Conservation (phyloP, 257 asterid genomes). For the Scutellaria minor region DNA sequence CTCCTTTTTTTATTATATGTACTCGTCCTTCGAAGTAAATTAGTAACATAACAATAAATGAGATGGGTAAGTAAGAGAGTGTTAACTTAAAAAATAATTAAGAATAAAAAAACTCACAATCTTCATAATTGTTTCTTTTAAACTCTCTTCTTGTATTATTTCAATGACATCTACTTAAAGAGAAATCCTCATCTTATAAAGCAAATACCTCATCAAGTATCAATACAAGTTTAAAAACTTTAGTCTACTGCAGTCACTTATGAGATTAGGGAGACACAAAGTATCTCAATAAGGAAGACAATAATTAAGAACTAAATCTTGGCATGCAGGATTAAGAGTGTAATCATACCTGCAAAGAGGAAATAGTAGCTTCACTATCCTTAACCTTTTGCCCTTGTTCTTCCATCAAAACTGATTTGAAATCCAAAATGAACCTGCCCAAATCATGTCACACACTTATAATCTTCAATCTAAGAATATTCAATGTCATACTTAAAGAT, state of each 20-base stretch:
- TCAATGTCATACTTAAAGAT: constrained; percentile 8
- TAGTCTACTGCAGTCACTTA: neutral
- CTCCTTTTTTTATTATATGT: too few species aligned
- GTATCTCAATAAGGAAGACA: neutral
- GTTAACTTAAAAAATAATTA: too few species aligned
- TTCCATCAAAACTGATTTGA: constrained; percentile 76
- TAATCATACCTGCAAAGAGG: constrained; percentile 70
- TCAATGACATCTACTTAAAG: neutral
- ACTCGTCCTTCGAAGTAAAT: too few species aligned
- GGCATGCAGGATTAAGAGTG: constrained; percentile 20
- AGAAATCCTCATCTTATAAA: constrained; percentile 10
- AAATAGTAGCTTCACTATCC: constrained; percentile 81
- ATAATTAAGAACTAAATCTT: neutral
- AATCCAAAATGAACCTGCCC: constrained; percentile 84
- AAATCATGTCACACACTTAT: constrained; percentile 13
- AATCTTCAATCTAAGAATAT: neutral
- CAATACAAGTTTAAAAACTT: neutral
- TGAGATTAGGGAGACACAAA: neutral
- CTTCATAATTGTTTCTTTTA: too few species aligned
- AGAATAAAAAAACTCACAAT: too few species aligned
- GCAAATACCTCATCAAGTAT: neutral
- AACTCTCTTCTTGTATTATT: too few species aligned
- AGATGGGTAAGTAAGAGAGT: too few species aligned
- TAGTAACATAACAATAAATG: too few species aligned
- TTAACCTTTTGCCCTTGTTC: constrained; percentile 77